Evolutionary conservation across 1,139 yeast species (phyloP).

Genomic region (Candida tetrigidarum): DNA sequence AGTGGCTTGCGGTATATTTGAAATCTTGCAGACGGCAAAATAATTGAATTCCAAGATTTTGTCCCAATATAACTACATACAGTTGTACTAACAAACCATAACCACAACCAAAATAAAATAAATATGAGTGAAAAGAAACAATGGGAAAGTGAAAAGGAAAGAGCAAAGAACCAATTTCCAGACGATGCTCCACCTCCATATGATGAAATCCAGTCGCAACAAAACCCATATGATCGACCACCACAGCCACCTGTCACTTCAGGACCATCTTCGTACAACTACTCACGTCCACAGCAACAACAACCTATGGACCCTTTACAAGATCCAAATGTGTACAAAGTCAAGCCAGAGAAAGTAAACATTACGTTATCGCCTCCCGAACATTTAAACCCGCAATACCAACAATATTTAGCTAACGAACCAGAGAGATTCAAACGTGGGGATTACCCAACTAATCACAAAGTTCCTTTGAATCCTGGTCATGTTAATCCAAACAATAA

Average conservation of each 20-base stretch:
- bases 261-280: not conserved
- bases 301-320: constrained; percentile 23
- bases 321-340: constrained; percentile 34
- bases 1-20: too few species aligned
- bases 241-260: not conserved
- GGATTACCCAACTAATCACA: constrained; percentile 35
- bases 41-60: too few species aligned
- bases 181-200: constrained; percentile 19
- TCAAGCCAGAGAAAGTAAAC: constrained; percentile 41
- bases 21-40: too few species aligned
- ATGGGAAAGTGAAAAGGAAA: constrained; percentile 9
- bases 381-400: constrained; percentile 43
- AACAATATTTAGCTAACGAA: constrained; percentile 37
- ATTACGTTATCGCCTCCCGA: constrained; percentile 41
- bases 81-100: too few species aligned
- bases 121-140: constrained; percentile 15
- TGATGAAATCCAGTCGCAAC: constrained; percentile 16
- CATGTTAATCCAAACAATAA: constrained; percentile 25
- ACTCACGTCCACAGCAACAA: not conserved
- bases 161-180: constrained; percentile 8
- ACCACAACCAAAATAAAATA: not conserved
- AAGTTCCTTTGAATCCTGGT: constrained; percentile 42
- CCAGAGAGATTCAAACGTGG: constrained; percentile 38
- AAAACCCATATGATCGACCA: constrained; percentile 10
- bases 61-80: too few species aligned